phyloP scores from a whole-genome alignment of 345 rosid genomes.

The Diplotaxis tenuifolia region DNA sequence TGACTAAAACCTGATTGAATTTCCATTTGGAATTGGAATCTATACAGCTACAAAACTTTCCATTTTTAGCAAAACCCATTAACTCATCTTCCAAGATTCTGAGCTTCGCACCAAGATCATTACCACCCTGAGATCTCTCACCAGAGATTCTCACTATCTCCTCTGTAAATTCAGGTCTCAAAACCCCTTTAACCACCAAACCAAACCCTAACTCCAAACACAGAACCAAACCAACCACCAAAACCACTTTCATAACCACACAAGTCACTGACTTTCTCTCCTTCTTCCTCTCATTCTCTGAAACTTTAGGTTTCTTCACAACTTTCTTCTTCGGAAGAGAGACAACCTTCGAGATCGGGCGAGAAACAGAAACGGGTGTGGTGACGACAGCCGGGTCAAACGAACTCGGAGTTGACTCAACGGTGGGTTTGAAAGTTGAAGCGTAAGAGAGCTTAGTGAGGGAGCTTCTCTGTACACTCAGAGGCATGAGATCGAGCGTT shows the following conservation, averaged over 20 bases:
- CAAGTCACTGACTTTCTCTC: not conserved
- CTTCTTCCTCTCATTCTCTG: slow-evolving; percentile 23
- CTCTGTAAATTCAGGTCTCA: slow-evolving; percentile 45
- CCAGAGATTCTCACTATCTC: slow-evolving; percentile 48
- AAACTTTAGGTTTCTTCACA: not conserved
- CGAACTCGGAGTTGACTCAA: slow-evolving; percentile 49
- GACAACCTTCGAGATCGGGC: slow-evolving; percentile 31
- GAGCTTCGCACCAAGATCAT: slow-evolving; percentile 45
- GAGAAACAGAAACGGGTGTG: slow-evolving; percentile 53
- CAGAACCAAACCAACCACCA: slow-evolving; percentile 37
- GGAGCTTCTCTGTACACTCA: slow-evolving; percentile 63
- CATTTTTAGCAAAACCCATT: slow-evolving; percentile 33
- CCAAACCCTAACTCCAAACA: slow-evolving; percentile 50
- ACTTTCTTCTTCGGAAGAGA: slow-evolving; percentile 41
- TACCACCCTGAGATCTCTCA: slow-evolving; percentile 45
- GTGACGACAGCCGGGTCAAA: slow-evolving; percentile 48
- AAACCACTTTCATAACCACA: slow-evolving; percentile 26
- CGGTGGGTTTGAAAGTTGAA: slow-evolving; percentile 23
- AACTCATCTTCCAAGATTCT: slow-evolving; percentile 54
- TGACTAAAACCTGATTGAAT: slow-evolving; percentile 60
- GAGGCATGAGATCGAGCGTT: slow-evolving; percentile 84
- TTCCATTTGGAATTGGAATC: slow-evolving; percentile 53
- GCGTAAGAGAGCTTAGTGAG: slow-evolving; percentile 59
- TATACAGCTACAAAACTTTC: slow-evolving; percentile 54
- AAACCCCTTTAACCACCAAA: slow-evolving; percentile 34